A percentile compares a stretch with the other conserved stretches of the same genome.
Evolutionary conservation across 1,139 yeast species (phyloP).

Genomic region (Geotrichum restrictum): DNA sequence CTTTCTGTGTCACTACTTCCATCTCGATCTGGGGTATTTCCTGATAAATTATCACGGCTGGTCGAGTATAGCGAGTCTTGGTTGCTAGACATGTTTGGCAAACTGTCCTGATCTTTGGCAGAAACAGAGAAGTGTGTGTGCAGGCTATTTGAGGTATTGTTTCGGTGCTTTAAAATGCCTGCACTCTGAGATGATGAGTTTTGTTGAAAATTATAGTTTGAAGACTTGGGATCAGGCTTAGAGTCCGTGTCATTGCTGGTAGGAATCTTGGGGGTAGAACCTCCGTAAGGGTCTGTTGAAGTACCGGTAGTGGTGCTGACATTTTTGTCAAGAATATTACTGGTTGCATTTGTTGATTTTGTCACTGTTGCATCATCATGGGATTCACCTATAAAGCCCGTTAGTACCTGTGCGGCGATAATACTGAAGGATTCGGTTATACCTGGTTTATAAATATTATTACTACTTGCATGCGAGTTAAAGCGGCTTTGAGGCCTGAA

Average conservation of each 20-base stretch:
- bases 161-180: slow-evolving; percentile 1
- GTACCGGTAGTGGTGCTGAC: neutral
- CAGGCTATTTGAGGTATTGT: neutral
- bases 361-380: slow-evolving; percentile 6
- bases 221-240: neutral
- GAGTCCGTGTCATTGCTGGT: neutral
- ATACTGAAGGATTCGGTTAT: neutral
- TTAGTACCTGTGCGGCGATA: neutral
- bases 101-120: neutral
- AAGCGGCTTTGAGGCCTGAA: neutral
- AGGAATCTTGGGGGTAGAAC: neutral
- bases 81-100: slow-evolving; percentile 5
- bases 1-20: slow-evolving; percentile 35
- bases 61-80: slow-evolving; percentile 4
- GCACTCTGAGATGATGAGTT: neutral
- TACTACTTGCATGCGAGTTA: slow-evolving; percentile 3
- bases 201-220: neutral
- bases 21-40: slow-evolving; percentile 26
- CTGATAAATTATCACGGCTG: slow-evolving; percentile 2
- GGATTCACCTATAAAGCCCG: slow-evolving; percentile 4
- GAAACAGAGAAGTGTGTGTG: neutral
- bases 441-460: slow-evolving; percentile 5
- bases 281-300: neutral
- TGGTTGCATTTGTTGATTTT: neutral
- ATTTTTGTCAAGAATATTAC: neutral